These are phyloP conservation scores for Leishmania turanica DNA, from an alignment of 208 protist genomes.

Conservation along the genomic window DNA sequence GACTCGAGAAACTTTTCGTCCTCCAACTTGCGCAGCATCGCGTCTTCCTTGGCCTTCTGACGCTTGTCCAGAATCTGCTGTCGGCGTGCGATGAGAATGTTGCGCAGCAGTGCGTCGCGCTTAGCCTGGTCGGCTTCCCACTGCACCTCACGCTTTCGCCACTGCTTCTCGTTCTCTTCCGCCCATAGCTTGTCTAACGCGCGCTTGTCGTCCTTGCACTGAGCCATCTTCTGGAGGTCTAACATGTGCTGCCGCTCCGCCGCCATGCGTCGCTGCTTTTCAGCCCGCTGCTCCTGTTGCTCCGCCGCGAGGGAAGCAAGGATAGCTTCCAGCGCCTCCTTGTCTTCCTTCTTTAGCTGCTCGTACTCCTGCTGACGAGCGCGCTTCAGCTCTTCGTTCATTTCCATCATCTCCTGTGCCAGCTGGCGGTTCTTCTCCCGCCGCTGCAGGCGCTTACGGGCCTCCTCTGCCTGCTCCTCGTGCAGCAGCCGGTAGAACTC, in stretches of 20 bases:
- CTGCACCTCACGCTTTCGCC: conserved; percentile 76
- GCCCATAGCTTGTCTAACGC: conserved; percentile 79
- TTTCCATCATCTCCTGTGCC: conserved; percentile 68
- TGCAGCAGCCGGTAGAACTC: conserved; percentile 76
- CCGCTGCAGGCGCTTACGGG: conserved; percentile 39
- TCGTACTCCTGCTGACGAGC: conserved; percentile 82
- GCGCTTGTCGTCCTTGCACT: conserved; percentile 52
- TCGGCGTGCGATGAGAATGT: conserved; percentile 70
- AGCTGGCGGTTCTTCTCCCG: conserved; percentile 38
- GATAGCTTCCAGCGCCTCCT: conserved; percentile 61
- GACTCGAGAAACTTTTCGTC: conserved; percentile 49
- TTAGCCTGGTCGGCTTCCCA: conserved; percentile 69
- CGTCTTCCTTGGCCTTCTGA: conserved; percentile 41
- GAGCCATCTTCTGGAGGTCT: conserved; percentile 62
- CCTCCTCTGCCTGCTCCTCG: conserved; percentile 63
- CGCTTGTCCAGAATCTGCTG: conserved; percentile 85
- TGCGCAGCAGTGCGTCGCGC: conserved; percentile 67
- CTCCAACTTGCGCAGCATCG: conserved; percentile 42
- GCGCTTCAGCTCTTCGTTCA: conserved; percentile 69
- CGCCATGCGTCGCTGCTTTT: conserved; percentile 39
- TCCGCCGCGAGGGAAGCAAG: conserved; percentile 61
- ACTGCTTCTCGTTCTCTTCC: conserved; percentile 80
- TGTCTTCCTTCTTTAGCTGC: conserved; percentile 66
- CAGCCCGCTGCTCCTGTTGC: conserved; percentile 37
- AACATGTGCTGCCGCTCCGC: conserved; percentile 45